Evolutionary conservation across 2,329 filamentous ascomycete genomes (phyloP).

Genomic region (Aspergillus thermomutatus): DNA sequence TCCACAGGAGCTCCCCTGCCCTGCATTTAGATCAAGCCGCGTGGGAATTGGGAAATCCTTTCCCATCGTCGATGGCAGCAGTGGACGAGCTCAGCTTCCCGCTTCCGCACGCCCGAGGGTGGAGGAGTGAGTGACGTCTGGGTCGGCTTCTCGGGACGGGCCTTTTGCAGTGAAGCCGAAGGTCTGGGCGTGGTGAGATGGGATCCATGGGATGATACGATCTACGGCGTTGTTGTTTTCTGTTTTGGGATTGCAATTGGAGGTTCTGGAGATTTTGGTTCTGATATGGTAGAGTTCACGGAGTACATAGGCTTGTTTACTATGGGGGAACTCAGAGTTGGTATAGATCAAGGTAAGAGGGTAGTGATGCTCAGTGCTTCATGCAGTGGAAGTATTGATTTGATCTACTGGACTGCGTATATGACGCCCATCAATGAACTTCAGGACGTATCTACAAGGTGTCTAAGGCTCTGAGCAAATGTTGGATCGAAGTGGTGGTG

Average conservation of each 20-base stretch:
- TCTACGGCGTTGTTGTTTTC: neutral
- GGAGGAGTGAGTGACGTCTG: neutral
- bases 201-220: neutral
- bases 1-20: neutral
- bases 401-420: neutral
- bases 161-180: neutral
- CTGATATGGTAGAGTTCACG: neutral
- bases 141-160: conserved; percentile 3
- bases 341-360: neutral
- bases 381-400: neutral
- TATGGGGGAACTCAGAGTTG: neutral
- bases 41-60: neutral
- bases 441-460: neutral
- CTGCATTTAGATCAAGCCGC: neutral
- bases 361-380: neutral
- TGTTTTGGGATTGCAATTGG: neutral
- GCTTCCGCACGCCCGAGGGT: conserved; percentile 22
- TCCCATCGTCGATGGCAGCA: neutral
- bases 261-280: neutral
- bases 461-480: neutral
- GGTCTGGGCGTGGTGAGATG: neutral
- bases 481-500: neutral
- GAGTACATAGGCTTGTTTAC: neutral
- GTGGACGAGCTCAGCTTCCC: neutral
- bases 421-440: neutral